Base-by-base conservation (phyloP, 2,329 filamentous ascomycete genomes). In the Lachnum nothofagi region DNA sequence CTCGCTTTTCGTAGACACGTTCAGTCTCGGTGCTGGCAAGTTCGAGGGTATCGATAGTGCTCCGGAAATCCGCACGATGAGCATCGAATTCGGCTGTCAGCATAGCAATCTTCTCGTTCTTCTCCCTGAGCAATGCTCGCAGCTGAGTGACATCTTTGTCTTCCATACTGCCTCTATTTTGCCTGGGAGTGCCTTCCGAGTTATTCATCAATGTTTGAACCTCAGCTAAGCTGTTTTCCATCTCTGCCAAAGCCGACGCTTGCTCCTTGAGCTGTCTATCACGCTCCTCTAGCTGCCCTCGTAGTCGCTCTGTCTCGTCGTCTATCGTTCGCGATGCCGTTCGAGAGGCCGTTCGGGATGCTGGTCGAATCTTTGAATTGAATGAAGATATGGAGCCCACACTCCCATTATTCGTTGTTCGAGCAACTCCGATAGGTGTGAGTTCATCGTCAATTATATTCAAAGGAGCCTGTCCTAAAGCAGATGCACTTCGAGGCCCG, bases 11-110 rank as follows among this genome's bases (percentile, higher is more conserved):
- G 65, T 98, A 98, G 12, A 98, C 91, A 22, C 91, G 80, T 69
- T 96, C 87, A 0, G 93, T 98, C 71, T 98, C 93, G 0, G 90
- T 87, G 64, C 90, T 95, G 2, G 93, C 94, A 72, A 97, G 80
- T 68, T 98, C 93, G 43, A 98, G 75, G 0, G 91, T 95, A 69
- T 98, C 93, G 53, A 98, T 93, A 16, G 93, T 98, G 67, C 88
- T 95, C 58, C 93, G 78, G 70, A 98, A 98, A 67, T 98, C 93
- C 16, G 93, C 91, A 50, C 93, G 80, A 65, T 98, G 91, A 8
- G 86, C 82, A 64, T 98, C 93, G 61, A 98, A 98, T 65, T 98
- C 93, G 7, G 88, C 82, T 0, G 91, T 97, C 59, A 98, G 78
- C 75, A 91, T 84, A 22, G 86, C 83, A 57, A 98, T 96, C 72